Base-by-base conservation (phyloP, 257 asterid genomes). In the Scutellaria galericulata region DNA sequence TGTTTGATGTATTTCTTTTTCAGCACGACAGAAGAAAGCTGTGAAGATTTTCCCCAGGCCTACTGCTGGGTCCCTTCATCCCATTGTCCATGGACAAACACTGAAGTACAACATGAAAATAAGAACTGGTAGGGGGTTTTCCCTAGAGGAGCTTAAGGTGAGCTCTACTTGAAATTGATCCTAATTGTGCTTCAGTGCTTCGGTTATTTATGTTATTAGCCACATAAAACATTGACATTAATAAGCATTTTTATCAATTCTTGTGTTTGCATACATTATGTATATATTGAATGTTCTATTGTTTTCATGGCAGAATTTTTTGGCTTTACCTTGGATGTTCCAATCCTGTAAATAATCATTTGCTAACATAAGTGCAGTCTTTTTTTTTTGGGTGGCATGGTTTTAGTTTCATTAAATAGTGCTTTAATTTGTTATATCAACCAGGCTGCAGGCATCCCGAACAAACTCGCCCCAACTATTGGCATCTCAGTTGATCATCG, bases 131-230 rank as follows among this genome's bases (percentile, higher is more conserved):
- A 79, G 83, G 51, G 93, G 96, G 14, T 91, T 91, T 75, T 83
- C 96, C n/a, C 83, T 91, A 9, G 97, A 89, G 77, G 97, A 91
- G 81, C 88, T 91, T 8, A 89, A 91, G 90, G 97, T 89, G 44
- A 59, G 55, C 54, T 46, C 54, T 46, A 9, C 24, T 63, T 35
- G 10, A 1, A 4, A 8, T 5, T 22, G 7, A 61, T 20, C 39
- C 6, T 60, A 12, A 22, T 62, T 40, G 12, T 6, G 42, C 10
- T 27, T 71, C 14, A 2, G 5, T 27, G 3, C 22, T n/a, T 65
- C 27, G 27, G 6, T 68, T 48, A 7, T 18, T 51, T 40, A 8
- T 59, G 53, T n/a, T 18, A 42, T 69, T 6, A 2, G 69, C 46
- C n/a, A 31, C 37, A 37, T 67, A 3, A 7, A 11, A 42, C 54